Evolutionary conservation across 306 rosid genomes (phyloP), one percentile per base, ranked within the genome.

Genomic region (Rubus idaeus): DNA sequence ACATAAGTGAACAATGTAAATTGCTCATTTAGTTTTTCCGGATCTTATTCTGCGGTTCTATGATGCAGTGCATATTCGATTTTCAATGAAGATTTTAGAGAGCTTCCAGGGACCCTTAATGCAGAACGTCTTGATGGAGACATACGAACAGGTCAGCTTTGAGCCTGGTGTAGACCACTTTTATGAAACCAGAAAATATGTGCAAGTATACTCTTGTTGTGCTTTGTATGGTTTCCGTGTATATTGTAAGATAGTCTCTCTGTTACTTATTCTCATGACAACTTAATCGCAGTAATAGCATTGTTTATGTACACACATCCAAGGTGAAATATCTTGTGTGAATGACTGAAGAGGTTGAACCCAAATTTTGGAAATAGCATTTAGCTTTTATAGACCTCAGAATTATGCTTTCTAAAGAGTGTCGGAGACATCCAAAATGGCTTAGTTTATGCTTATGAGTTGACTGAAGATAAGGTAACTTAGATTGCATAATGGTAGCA

Each of bases 81-180:
- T 79, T 92, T 92, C 91, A 92, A 92, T 76, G 97, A 95, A 90
- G 94, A 89, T 83, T 95, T 92, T 69, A 89, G 88, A 85, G 97
- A 95, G 89, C 97, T 95, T 79, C 99, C 97, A 0, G 94, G 97
- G 67, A 92, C 97, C 14, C 88, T 90, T 2, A 95, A 92, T 62
- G 97, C 97, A 3, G 99, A 95, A 80, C 90, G 89, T 60, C 77
- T 95, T 46, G 97, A 95, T 79, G 85, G 97, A 81, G 94, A 92
- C 76, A 84, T 92, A 71, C 86, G 97, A 83, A 84, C 97, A 30
- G 99, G 97, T 73, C 99, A 90, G 82, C 77, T 95, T 72, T 95
- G 94, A 92, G 83, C 61, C 75, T 58, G 55, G 50, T 67, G 3
- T 61, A 2, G 64, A 30, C 76, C 67, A 61, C 35, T 30, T 30